Percentiles rank a stretch among this genome's conserved stretches.
phyloP scores from a whole-genome alignment of 306 rosid species.

The Begonia fuchsioides region DNA sequence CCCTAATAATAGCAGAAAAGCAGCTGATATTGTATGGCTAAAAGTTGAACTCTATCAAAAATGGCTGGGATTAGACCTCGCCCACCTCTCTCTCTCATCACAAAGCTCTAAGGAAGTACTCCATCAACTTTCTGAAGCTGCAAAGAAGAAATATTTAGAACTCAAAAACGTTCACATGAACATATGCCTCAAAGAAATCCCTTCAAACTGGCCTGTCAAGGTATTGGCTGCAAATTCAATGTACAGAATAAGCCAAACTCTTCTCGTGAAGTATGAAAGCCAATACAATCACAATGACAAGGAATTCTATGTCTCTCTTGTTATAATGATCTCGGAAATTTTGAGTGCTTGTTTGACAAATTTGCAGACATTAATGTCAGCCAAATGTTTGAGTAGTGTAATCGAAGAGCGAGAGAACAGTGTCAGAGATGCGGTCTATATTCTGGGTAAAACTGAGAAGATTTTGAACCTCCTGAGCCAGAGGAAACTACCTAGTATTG shows the following conservation, averaged over 20 bases:
- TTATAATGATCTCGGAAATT: conserved; percentile 40
- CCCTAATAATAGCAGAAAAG: conserved; percentile 25
- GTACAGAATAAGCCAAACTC: conserved; percentile 59
- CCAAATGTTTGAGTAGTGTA: conserved; percentile 25
- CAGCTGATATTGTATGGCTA: conserved; percentile 55
- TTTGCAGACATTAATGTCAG: conserved; percentile 30
- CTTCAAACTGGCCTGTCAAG: conserved; percentile 51
- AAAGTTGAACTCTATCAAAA: conserved; percentile 50
- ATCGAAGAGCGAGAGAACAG: conserved; percentile 64
- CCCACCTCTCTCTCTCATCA: conserved; percentile 29
- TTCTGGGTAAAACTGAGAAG: not conserved
- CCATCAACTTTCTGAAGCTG: conserved; percentile 31
- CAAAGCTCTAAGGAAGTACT: conserved; percentile 34
- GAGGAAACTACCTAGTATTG: too few species aligned
- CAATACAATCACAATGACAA: conserved; percentile 9
- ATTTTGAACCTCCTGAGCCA: too few species aligned
- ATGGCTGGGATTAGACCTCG: conserved; percentile 65
- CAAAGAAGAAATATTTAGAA: conserved; percentile 31
- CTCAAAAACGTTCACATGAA: conserved; percentile 11
- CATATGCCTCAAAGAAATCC: conserved; percentile 21
- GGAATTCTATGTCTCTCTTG: conserved; percentile 27
- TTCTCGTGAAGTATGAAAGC: conserved; percentile 26
- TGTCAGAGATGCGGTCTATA: conserved; percentile 43
- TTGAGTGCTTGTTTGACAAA: conserved; percentile 65
- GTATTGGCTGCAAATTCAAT: conserved; percentile 52